A percentile compares a stretch with the other conserved stretches of the same genome.
Evolutionary conservation across 257 asterid species (phyloP).

Genomic region (Vinca minor): DNA sequence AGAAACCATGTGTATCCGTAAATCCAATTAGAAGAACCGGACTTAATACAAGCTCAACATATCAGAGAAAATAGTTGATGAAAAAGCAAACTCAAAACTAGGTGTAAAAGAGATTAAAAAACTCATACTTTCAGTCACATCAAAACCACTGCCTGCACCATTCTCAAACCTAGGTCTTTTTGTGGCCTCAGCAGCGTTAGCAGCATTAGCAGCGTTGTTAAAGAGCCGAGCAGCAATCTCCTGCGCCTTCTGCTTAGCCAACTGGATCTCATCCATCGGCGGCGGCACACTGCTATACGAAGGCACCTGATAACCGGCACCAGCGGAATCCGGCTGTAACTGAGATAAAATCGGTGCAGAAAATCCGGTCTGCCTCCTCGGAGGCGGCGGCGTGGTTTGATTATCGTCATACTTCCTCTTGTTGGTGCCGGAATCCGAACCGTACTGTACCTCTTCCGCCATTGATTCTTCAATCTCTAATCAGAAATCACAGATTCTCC

Average conservation of each 20-base stretch:
- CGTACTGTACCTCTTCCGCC: slow-evolving; percentile 57
- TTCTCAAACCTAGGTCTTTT: slow-evolving; percentile 68
- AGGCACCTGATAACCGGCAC: slow-evolving; percentile 27
- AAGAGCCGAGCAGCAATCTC: slow-evolving; percentile 82
- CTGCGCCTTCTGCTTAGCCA: slow-evolving; percentile 89
- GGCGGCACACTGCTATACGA: slow-evolving; percentile 69
- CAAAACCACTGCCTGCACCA: slow-evolving; percentile 54
- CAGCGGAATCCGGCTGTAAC: slow-evolving; percentile 46
- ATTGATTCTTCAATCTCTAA: slow-evolving; percentile 14
- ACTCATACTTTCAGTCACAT: slow-evolving; percentile 35
- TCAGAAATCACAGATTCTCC: no score
- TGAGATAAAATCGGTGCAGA: slow-evolving; percentile 44
- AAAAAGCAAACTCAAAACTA: not conserved
- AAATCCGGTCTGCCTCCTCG: slow-evolving; percentile 71
- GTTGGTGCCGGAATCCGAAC: slow-evolving; percentile 41
- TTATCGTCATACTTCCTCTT: slow-evolving; percentile 53
- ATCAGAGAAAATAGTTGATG: no score
- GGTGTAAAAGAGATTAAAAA: slow-evolving; percentile 1
- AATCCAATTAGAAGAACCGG: no score
- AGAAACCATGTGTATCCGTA: no score
- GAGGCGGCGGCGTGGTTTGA: slow-evolving; percentile 38
- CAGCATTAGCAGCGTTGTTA: no score
- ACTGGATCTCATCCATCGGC: slow-evolving; percentile 68
- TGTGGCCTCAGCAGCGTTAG: slow-evolving; percentile 44
- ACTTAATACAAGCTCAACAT: no score